Conservation (phyloP, 139 green algal genomes). For the Zygnema circumcarinatum region DNA sequence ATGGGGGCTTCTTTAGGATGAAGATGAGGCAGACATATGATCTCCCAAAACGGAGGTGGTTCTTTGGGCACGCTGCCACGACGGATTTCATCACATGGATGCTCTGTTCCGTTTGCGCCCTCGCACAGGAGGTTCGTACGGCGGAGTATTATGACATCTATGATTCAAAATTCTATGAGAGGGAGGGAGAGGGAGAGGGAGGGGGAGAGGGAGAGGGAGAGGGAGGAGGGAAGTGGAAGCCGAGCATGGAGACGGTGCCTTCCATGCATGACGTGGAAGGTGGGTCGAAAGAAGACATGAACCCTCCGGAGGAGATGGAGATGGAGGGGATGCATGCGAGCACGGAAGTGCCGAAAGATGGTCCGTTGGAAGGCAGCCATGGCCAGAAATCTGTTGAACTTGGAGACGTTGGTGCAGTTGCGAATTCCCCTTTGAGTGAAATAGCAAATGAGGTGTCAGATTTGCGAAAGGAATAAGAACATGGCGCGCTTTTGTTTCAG, state of each 20-base stretch:
- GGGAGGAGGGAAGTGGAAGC: background rate
- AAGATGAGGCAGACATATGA: slow-evolving; percentile 31
- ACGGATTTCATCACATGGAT: slow-evolving; percentile 16
- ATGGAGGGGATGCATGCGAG: background rate
- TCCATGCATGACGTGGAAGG: background rate
- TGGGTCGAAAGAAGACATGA: background rate
- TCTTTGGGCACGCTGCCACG: background rate
- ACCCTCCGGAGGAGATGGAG: background rate
- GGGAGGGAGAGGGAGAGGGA: background rate
- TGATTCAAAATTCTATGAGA: slow-evolving; percentile 25
- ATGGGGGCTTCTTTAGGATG: slow-evolving; percentile 34
- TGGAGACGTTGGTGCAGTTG: too few relatives aligned
- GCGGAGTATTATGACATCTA: slow-evolving; percentile 32
- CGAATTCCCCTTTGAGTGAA: too few relatives aligned
- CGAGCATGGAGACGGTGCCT: background rate
- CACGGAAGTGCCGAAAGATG: too few relatives aligned
- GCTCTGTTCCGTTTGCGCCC: slow-evolving; percentile 5
- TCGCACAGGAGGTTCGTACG: slow-evolving; percentile 39
- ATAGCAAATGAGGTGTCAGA: too few relatives aligned
- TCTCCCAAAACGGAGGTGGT: slow-evolving; percentile 1
- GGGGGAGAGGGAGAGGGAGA: background rate
- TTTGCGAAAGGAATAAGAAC: too few relatives aligned
- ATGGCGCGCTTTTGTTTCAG: too few relatives aligned
- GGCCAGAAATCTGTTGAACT: too few relatives aligned
- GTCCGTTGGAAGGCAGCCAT: too few relatives aligned